Evolutionary conservation across 805 yeast species (phyloP).

Genomic region (Yarrowia sp.): DNA sequence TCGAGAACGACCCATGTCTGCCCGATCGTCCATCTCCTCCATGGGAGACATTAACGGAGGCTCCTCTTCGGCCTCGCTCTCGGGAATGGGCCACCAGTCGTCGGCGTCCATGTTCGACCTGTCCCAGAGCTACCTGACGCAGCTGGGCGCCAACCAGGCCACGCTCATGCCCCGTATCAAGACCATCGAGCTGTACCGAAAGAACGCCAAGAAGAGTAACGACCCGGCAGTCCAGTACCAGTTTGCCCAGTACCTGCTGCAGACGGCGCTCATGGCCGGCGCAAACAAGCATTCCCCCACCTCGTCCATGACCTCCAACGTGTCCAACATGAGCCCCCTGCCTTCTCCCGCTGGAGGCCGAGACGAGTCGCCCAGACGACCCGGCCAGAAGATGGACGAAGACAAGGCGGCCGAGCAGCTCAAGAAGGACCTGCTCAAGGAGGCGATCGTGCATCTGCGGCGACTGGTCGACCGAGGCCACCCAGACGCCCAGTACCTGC

Average conservation of each 20-base stretch:
- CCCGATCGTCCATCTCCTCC: slow-evolving; percentile 40
- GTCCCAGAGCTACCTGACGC: slow-evolving; percentile 45
- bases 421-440: slow-evolving; percentile 69
- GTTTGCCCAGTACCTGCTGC: slow-evolving; percentile 88
- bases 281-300: slow-evolving; percentile 39
- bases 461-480: slow-evolving; percentile 80
- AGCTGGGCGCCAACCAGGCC: slow-evolving; percentile 43
- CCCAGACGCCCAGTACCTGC: slow-evolving; percentile 86
- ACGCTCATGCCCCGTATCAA: slow-evolving; percentile 72
- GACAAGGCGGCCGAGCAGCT: slow-evolving; percentile 46
- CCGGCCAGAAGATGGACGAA: slow-evolving; percentile 7
- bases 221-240: slow-evolving; percentile 89
- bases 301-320: slow-evolving; percentile 22
- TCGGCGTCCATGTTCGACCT: slow-evolving; percentile 46
- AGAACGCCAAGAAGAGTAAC: slow-evolving; percentile 81
- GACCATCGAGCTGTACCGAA: slow-evolving; percentile 85
- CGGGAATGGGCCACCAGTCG: slow-evolving; percentile 39
- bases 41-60: slow-evolving; percentile 37
- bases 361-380: slow-evolving; percentile 23
- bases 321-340: slow-evolving; percentile 18
- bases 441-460: slow-evolving; percentile 73
- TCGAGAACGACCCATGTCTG: slow-evolving; percentile 29
- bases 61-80: slow-evolving; percentile 4
- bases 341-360: slow-evolving; percentile 23
- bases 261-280: slow-evolving; percentile 67